Evolutionary conservation across 192 early-diverging fungal genomes (phyloP).

Genomic region (Coemansia furcata): DNA sequence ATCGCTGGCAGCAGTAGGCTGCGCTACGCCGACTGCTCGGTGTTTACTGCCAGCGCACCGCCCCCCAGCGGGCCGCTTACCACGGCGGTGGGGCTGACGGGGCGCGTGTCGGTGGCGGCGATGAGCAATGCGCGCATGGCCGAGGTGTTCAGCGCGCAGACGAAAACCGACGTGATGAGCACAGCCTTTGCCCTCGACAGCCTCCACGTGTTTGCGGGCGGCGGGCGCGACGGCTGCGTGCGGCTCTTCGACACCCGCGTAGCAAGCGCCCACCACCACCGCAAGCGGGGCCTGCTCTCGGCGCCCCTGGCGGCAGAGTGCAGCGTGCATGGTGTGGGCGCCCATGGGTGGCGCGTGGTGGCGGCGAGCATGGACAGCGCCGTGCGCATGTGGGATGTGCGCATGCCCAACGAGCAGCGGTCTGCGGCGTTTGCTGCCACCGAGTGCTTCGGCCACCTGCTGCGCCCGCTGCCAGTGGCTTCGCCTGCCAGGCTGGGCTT

Average conservation of each 20-base stretch:
- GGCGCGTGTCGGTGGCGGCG: neutral
- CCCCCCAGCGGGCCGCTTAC: neutral
- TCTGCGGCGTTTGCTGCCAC: neutral
- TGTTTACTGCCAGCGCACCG: slow-evolving; percentile 11
- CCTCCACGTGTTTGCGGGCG: slow-evolving; percentile 19
- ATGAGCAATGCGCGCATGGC: neutral
- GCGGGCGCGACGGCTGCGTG: slow-evolving; percentile 40
- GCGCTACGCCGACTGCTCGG: neutral
- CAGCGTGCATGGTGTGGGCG: slow-evolving; percentile 26
- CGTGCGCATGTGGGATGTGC: slow-evolving; percentile 34
- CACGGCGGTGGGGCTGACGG: slow-evolving; percentile 1
- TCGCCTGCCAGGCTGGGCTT: slow-evolving; percentile 31
- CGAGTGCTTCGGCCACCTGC: neutral
- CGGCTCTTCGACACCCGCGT: slow-evolving; percentile 36
- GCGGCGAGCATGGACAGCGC: slow-evolving; percentile 37
- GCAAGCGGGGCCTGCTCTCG: slow-evolving; percentile 19
- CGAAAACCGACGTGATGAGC: slow-evolving; percentile 34
- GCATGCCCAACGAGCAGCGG: slow-evolving; percentile 16
- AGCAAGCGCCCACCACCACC: slow-evolving; percentile 3
- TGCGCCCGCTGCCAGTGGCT: neutral
- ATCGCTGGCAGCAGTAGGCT: neutral
- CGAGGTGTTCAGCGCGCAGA: slow-evolving; percentile 7
- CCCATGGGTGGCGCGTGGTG: slow-evolving; percentile 22
- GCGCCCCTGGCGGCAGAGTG: neutral
- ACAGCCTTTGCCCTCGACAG: slow-evolving; percentile 17